phyloP scores from a whole-genome alignment of 2,329 filamentous ascomycete genomes.

The Helotiales sp. region DNA sequence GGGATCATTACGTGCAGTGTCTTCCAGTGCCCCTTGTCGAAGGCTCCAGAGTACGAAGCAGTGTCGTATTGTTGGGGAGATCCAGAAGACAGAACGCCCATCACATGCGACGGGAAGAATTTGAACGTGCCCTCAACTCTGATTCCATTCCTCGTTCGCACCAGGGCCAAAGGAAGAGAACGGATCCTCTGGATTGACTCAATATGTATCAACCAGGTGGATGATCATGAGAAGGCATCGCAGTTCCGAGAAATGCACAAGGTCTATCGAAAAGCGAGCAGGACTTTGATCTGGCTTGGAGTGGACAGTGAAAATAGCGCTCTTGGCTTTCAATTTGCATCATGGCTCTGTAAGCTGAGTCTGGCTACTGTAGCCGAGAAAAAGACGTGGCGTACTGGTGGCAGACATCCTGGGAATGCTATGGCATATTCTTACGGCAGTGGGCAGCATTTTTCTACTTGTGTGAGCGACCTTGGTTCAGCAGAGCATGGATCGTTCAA shows the following conservation, averaged over 20 bases:
- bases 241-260: neutral
- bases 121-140: neutral
- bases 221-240: neutral
- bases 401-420: neutral
- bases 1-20: neutral
- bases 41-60: neutral
- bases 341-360: neutral
- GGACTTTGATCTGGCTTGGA: neutral
- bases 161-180: neutral
- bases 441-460: slow-evolving; percentile 4
- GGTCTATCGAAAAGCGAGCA: neutral
- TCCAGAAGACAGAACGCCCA: neutral
- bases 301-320: neutral
- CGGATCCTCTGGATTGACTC: slow-evolving; percentile 1
- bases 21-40: neutral
- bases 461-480: slow-evolving; percentile 7
- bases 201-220: slow-evolving; percentile 1
- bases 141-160: neutral
- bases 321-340: neutral
- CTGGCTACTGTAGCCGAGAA: neutral
- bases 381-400: neutral
- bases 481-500: slow-evolving; percentile 12
- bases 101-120: neutral
- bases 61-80: neutral
- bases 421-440: neutral